Evolutionary conservation across 805 yeast species (phyloP).

Genomic region (Ogataea nonfermentans): DNA sequence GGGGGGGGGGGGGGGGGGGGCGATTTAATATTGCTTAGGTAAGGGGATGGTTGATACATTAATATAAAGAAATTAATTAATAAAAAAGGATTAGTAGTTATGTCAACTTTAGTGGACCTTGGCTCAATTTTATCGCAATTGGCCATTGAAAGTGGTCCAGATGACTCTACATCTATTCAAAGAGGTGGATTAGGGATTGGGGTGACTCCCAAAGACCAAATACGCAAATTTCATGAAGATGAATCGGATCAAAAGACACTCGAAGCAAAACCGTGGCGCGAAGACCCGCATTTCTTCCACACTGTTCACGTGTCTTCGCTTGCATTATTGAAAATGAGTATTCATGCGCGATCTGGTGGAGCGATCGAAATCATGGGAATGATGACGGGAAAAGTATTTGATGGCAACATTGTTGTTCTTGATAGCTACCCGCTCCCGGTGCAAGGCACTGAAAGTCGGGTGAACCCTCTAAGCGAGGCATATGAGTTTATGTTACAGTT

Average conservation of each 20-base stretch:
- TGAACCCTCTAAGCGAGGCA: slow-evolving; percentile 90
- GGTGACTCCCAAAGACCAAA: slow-evolving; percentile 10
- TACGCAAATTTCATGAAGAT: slow-evolving; percentile 13
- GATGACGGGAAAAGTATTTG: slow-evolving; percentile 73
- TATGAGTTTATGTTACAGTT: slow-evolving; percentile 93
- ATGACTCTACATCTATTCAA: not conserved
- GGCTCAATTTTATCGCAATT: slow-evolving; percentile 3
- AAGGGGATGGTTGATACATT: not conserved
- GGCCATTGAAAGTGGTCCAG: slow-evolving; percentile 1
- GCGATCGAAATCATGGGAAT: slow-evolving; percentile 93
- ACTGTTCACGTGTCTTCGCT: slow-evolving; percentile 64
- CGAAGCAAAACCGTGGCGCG: slow-evolving; percentile 50
- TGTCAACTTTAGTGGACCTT: slow-evolving; percentile 5
- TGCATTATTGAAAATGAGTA: slow-evolving; percentile 71
- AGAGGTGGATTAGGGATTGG: slow-evolving; percentile 7
- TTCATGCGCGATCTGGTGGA: slow-evolving; percentile 83
- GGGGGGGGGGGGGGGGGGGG: too few relatives aligned
- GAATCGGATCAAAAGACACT: slow-evolving; percentile 16
- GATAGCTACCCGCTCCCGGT: slow-evolving; percentile 89
- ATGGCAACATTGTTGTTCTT: slow-evolving; percentile 58
- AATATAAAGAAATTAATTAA: not conserved
- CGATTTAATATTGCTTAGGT: not conserved
- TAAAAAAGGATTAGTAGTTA: not conserved
- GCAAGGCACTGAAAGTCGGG: slow-evolving; percentile 94
- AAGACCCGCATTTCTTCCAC: slow-evolving; percentile 58